Percentiles rank a stretch among this genome's conserved stretches.
These are phyloP conservation scores for Trypanosoma brucei DNA, from an alignment of 208 protist species.

Conservation along the genomic window DNA sequence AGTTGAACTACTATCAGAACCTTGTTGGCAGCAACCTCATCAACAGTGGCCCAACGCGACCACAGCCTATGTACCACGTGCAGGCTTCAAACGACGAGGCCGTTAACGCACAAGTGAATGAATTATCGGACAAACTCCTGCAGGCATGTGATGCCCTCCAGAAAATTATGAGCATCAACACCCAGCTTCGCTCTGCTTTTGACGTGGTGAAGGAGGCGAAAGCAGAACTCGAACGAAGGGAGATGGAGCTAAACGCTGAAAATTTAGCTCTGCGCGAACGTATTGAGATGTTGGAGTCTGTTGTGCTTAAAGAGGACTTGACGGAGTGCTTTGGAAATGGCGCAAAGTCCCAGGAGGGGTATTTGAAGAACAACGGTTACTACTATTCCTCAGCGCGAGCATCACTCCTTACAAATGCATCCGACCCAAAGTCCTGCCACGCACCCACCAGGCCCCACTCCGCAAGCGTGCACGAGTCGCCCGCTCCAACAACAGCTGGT, in stretches of 20 bases:
- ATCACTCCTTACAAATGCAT: background rate
- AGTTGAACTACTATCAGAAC: slow-evolving; percentile 68
- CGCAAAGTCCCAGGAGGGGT: no score
- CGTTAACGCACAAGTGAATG: slow-evolving; percentile 23
- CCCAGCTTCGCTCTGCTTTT: slow-evolving; percentile 72
- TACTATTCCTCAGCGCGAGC: background rate
- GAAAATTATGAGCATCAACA: slow-evolving; percentile 67
- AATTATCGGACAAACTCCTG: slow-evolving; percentile 74
- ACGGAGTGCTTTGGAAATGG: background rate
- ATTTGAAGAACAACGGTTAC: background rate
- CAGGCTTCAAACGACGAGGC: background rate
- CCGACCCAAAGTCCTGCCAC: background rate
- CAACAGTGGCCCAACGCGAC: background rate
- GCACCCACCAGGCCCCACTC: background rate
- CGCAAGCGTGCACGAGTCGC: no score
- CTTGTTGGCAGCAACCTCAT: slow-evolving; percentile 27
- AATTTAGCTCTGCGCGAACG: slow-evolving; percentile 81
- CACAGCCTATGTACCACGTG: background rate
- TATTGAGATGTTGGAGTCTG: slow-evolving; percentile 79
- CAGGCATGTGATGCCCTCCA: slow-evolving; percentile 72
- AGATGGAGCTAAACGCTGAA: slow-evolving; percentile 80
- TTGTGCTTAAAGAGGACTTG: slow-evolving; percentile 64
- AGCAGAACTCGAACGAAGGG: slow-evolving; percentile 36
- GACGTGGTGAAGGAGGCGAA: slow-evolving; percentile 47
- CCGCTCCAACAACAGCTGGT: background rate